Evolutionary conservation across 257 asterid species (phyloP), one percentile per base, ranked within the genome.

Genomic region (Phtheirospermum japonicum): DNA sequence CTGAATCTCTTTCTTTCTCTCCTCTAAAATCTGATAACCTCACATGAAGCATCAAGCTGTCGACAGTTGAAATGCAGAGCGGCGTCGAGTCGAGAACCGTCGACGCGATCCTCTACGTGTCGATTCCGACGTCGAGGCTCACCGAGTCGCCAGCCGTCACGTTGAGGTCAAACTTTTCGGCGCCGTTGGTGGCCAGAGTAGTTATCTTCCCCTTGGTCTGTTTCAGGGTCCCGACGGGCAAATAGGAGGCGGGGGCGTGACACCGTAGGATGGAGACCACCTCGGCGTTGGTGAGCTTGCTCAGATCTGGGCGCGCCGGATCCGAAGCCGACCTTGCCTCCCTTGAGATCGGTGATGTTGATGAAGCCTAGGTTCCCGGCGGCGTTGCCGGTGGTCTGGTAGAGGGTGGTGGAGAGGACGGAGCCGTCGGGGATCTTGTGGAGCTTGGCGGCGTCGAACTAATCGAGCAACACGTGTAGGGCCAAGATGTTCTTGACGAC

Each of bases 291-390:
- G 82, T 49, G 5, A 89, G 86, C 66, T 69, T 76, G 62, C 56
- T 82, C 76, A 89, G 87, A 87, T 89, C 95, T 23, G 95, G 96
- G 17, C 0, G 76, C 74, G 34, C 95, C 95, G 40, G 96, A 89
- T 13, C 97, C 99, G 79, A 92, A 86, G 2, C 83, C 97, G 42
- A 92, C 96, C 52, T 85, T 86, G 0, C 99, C 99, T n/a, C n/a
- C n/a, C n/a, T n/a, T n/a, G n/a, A n/a, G n/a, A n/a, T n/a, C n/a
- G n/a, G n/a, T n/a, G n/a, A n/a, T n/a, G n/a, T n/a, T n/a, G n/a
- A n/a, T n/a, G n/a, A n/a, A n/a, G n/a, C n/a, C n/a, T n/a, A n/a
- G n/a, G n/a, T n/a, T n/a, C n/a, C n/a, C n/a, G n/a, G n/a, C n/a
- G n/a, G n/a, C n/a, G n/a, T n/a, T n/a, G n/a, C n/a, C n/a, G n/a